These are phyloP conservation scores for Boletus austroedulis DNA, from an alignment of 1,284 basidiomycete genomes.

Conservation along the genomic window DNA sequence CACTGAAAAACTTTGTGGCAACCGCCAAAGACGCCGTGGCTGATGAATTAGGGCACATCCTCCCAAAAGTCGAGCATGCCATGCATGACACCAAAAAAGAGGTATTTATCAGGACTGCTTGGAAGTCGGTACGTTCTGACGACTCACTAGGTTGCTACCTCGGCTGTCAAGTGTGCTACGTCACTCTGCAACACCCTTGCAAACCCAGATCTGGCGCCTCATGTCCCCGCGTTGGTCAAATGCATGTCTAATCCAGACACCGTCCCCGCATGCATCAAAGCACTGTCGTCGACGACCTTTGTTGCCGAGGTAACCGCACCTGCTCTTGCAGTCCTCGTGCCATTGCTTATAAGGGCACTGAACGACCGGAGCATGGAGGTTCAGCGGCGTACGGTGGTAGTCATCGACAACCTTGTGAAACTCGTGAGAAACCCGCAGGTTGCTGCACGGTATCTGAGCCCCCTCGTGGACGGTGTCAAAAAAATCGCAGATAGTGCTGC, in stretches of 20 bases:
- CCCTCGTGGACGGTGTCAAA: constrained; percentile 88
- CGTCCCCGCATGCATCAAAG: constrained; percentile 94
- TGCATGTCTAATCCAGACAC: constrained; percentile 90
- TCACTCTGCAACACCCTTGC: constrained; percentile 89
- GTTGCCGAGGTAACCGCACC: constrained; percentile 97
- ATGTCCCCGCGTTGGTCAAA: constrained; percentile 88
- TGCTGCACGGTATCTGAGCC: constrained; percentile 86
- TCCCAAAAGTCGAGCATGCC: constrained; percentile 85
- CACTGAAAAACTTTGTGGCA: constrained; percentile 71
- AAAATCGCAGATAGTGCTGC: constrained; percentile 89
- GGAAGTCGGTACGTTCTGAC: constrained; percentile 6
- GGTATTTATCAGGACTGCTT: constrained; percentile 44
- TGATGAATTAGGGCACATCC: constrained; percentile 75
- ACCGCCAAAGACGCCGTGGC: constrained; percentile 82
- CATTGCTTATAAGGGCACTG: constrained; percentile 87
- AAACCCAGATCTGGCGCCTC: constrained; percentile 90
- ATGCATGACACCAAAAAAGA: constrained; percentile 99
- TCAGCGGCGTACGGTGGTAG: constrained; percentile 84
- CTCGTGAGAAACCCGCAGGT: constrained; percentile 91
- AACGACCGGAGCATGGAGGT: constrained; percentile 97
- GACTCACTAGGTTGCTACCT: constrained; percentile 71
- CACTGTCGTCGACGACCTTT: constrained; percentile 91
- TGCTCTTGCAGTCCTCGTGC: constrained; percentile 94
- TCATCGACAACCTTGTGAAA: constrained; percentile 97
- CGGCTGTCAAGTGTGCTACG: constrained; percentile 92